Conservation (phyloP, 768 basidiomycete species). For the Phlegmacium glaucopus region DNA sequence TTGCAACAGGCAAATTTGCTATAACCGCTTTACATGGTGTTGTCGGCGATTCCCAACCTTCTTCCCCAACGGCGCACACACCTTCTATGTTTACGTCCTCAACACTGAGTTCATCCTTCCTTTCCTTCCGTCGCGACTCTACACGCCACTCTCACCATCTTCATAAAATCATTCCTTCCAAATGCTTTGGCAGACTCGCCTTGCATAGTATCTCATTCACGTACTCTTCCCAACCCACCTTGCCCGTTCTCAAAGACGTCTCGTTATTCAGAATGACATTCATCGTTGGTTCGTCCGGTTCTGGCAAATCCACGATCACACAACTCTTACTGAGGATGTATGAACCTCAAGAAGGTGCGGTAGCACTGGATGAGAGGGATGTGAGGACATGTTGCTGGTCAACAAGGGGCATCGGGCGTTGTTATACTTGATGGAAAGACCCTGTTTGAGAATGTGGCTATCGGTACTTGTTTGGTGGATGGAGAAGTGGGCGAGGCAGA, state of each 20-base stretch:
- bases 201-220: constrained; percentile 75
- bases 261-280: constrained; percentile 83
- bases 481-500: constrained; percentile 57
- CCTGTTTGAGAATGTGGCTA: constrained; percentile 68
- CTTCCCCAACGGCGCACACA: constrained; percentile 23
- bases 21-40: constrained; percentile 67
- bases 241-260: constrained; percentile 61
- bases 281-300: constrained; percentile 90
- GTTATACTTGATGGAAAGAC: constrained; percentile 70
- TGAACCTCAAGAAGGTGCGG: constrained; percentile 54
- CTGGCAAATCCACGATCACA: constrained; percentile 89
- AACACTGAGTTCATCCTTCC: no score
- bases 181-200: constrained; percentile 71
- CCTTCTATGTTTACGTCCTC: constrained; percentile 54
- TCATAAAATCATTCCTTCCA: constrained; percentile 61
- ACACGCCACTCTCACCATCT: constrained; percentile 38
- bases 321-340: constrained; percentile 83
- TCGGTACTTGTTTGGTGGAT: constrained; percentile 63
- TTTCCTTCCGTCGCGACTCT: no score
- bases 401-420: constrained; percentile 60
- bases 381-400: constrained; percentile 69
- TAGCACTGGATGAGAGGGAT: constrained; percentile 81
- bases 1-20: constrained; percentile 82
- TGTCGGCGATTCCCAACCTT: constrained; percentile 42
- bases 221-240: constrained; percentile 77